Percentiles rank a stretch among this genome's conserved stretches.
Conservation (phyloP, 2,329 filamentous ascomycete species). For the Bipolaris gigantea region DNA sequence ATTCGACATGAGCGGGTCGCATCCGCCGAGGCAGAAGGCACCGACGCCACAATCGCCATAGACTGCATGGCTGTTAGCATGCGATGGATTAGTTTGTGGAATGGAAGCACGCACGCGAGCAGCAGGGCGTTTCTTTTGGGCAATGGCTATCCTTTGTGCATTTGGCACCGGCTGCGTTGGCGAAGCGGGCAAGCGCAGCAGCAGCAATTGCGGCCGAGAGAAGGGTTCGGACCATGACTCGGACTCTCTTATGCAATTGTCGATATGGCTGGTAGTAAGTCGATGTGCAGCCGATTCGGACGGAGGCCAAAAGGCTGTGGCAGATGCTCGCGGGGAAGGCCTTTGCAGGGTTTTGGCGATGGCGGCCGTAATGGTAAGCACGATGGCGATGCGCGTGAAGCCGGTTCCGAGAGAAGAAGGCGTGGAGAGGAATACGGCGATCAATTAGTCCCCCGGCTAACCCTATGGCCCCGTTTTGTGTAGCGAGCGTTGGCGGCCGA, state of each 20-base stretch:
- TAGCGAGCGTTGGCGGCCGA: slow-evolving; percentile 30
- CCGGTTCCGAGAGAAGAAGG: background rate
- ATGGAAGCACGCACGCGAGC: slow-evolving; percentile 40
- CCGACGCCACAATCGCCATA: slow-evolving; percentile 93
- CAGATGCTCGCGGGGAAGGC: slow-evolving; percentile 1
- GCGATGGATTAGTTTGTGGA: background rate
- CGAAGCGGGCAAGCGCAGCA: slow-evolving; percentile 30
- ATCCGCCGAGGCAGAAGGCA: slow-evolving; percentile 93
- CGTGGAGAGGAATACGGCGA: background rate
- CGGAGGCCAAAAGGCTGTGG: background rate
- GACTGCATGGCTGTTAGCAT: slow-evolving; percentile 57
- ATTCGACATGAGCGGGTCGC: slow-evolving; percentile 84
- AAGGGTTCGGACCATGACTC: slow-evolving; percentile 35
- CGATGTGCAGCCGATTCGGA: slow-evolving; percentile 31
- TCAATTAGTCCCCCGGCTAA: slow-evolving; percentile 17
- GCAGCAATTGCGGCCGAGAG: slow-evolving; percentile 35
- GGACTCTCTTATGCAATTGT: slow-evolving; percentile 14
- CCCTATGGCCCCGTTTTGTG: slow-evolving; percentile 2
- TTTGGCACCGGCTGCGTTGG: slow-evolving; percentile 39
- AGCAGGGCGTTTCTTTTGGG: slow-evolving; percentile 59
- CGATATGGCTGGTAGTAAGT: slow-evolving; percentile 40
- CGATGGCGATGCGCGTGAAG: slow-evolving; percentile 1
- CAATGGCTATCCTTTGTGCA: slow-evolving; percentile 60
- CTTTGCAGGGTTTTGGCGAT: slow-evolving; percentile 2
- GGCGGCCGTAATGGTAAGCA: background rate